Base-by-base conservation (phyloP, 768 basidiomycete genomes). In the Phanerochaete sordida region DNA sequence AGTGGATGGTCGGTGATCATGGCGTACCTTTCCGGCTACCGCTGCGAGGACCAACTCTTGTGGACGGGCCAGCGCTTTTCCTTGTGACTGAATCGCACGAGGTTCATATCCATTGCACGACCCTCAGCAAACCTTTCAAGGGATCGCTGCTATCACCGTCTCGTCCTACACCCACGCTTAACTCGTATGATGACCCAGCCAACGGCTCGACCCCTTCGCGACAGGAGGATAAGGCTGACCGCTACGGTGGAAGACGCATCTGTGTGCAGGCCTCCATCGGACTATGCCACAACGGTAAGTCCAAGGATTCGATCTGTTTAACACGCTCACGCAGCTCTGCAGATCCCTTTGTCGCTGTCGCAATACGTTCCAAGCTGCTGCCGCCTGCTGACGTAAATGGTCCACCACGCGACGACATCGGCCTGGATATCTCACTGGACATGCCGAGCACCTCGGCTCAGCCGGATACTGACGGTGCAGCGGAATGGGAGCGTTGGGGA, bases 51-150 rank as follows among this genome's bases (percentile, higher is more conserved):
- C 87, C 88, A 64, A 64, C 11, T 23, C 83, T 82, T 3, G 69
- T 84, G 1, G 79, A 82, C 19, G 76, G 75, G 49, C 80, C 82
- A n/a, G 81, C 81, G 8, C 74, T 91, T 45, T 62, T 88, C 12
- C 74, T 89, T 13, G 83, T 91, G 16, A 88, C 87, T 0, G 82
- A 89, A 71, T 78, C 84, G 57, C 83, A 85, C 52, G 78, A 77
- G 33, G 72, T 86, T 21, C 77, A 82, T 52, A 67, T 46, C 82
- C 81, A 16, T 74, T 80, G 48, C 79, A 80, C 63, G 48, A 67
- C 1, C 67, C 76, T 1, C 69, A 74, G 9, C 28, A 81, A 77
- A 66, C 74, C 78, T 44, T 65, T 85, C 30, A 79, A 74, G 33
- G 82, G 78, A 59, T 79, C 83, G 16, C 74, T 90, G 19, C 70